A percentile compares a stretch with the other conserved stretches of the same genome.
Evolutionary conservation across 2,329 filamentous ascomycete species (phyloP).

Genomic region (Macrophomina tecta): DNA sequence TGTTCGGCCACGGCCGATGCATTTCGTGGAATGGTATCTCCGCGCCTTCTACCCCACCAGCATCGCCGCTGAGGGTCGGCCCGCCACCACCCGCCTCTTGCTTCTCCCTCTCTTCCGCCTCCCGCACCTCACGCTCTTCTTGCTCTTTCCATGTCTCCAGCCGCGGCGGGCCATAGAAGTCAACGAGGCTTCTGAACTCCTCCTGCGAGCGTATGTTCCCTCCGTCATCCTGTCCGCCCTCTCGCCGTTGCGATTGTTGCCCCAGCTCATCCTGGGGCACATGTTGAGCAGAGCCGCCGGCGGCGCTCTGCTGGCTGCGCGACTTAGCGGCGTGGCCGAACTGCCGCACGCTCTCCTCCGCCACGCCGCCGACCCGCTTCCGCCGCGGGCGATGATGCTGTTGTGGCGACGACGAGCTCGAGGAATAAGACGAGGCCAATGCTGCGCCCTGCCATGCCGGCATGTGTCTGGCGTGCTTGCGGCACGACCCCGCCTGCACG

Average conservation of each 20-base stretch:
- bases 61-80: slow-evolving; percentile 11
- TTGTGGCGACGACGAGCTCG: neutral
- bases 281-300: slow-evolving; percentile 3
- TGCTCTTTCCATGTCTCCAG: slow-evolving; percentile 34
- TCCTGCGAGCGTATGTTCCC: neutral
- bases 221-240: slow-evolving; percentile 6
- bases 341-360: slow-evolving; percentile 26
- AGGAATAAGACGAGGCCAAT: neutral
- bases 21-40: slow-evolving; percentile 8
- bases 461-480: slow-evolving; percentile 51
- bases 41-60: slow-evolving; percentile 28
- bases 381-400: slow-evolving; percentile 33
- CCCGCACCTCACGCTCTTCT: slow-evolving; percentile 37
- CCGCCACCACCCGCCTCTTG: slow-evolving; percentile 31
- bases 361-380: slow-evolving; percentile 30
- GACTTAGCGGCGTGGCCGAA: slow-evolving; percentile 26
- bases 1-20: slow-evolving; percentile 43
- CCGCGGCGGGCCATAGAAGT: slow-evolving; percentile 5
- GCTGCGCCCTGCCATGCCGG: slow-evolving; percentile 32
- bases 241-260: neutral
- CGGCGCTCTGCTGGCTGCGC: neutral
- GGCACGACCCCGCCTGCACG: slow-evolving; percentile 59
- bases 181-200: slow-evolving; percentile 9
- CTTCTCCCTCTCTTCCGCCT: slow-evolving; percentile 37
- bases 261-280: neutral